phyloP scores from a whole-genome alignment of 306 rosid genomes.

The Echinosophora koreensis region DNA sequence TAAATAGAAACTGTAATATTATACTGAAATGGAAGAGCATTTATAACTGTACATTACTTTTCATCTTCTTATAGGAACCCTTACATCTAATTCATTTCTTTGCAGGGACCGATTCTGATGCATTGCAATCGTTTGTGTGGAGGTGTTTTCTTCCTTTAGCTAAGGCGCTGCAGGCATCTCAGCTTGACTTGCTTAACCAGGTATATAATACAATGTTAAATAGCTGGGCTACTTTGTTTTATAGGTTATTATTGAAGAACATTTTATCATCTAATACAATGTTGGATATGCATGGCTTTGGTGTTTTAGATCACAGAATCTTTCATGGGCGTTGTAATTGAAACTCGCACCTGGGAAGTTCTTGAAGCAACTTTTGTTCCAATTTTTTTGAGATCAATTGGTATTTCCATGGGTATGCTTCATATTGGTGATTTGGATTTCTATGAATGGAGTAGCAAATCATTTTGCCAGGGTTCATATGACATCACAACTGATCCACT shows the following conservation, averaged over 20 bases:
- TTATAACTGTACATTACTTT: background rate
- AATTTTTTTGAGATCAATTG: conserved; percentile 64
- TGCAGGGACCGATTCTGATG: conserved; percentile 60
- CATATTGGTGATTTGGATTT: conserved; percentile 53
- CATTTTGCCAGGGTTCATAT: conserved; percentile 39
- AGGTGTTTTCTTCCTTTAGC: conserved; percentile 79
- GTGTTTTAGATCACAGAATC: conserved; percentile 67
- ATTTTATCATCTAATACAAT: conserved; percentile 26
- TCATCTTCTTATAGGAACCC: conserved; percentile 7
- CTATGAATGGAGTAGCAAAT: conserved; percentile 50
- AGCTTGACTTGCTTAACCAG: conserved; percentile 72
- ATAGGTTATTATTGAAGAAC: conserved; percentile 18
- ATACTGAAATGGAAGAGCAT: conserved; percentile 33
- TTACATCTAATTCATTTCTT: conserved; percentile 35
- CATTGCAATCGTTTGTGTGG: conserved; percentile 62
- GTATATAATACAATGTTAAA: conserved; percentile 31
- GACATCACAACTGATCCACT: conserved; percentile 39
- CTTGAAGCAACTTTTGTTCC: conserved; percentile 73
- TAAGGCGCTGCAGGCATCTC: conserved; percentile 53
- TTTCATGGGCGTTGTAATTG: conserved; percentile 64
- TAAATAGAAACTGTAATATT: conserved; percentile 14
- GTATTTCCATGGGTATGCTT: conserved; percentile 64
- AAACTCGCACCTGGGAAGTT: conserved; percentile 64
- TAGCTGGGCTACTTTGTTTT: conserved; percentile 27
- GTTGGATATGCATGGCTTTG: conserved; percentile 43